These are phyloP conservation scores for Cronartium quercuum DNA, from an alignment of 1,284 basidiomycete genomes.

Conservation along the genomic window DNA sequence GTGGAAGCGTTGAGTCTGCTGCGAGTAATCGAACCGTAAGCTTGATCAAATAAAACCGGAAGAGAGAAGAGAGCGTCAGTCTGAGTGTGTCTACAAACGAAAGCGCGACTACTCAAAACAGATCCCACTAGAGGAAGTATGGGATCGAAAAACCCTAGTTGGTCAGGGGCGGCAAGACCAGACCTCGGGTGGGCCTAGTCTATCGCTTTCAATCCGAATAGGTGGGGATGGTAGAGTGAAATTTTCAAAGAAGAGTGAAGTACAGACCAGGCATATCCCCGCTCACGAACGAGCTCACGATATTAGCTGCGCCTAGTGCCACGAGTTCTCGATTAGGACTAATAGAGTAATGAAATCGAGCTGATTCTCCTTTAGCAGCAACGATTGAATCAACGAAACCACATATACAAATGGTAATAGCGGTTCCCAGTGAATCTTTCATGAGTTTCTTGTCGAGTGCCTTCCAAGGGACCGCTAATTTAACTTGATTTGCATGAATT, in stretches of 20 bases:
- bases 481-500: conserved; percentile 20
- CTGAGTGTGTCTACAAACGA: too few species aligned
- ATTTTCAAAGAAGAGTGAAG: background rate
- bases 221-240: too few species aligned
- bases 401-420: conserved; percentile 36
- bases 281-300: conserved; percentile 21
- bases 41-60: background rate
- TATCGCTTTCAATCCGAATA: too few species aligned
- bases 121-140: too few species aligned
- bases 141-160: too few species aligned
- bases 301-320: conserved; percentile 55
- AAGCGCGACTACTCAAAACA: too few species aligned
- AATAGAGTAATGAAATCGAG: conserved; percentile 75
- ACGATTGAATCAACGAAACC: conserved; percentile 65
- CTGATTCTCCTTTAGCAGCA: conserved; percentile 76
- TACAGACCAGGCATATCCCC: conserved; percentile 22
- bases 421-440: conserved; percentile 29
- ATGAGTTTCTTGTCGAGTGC: conserved; percentile 15
- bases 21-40: conserved; percentile 51
- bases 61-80: background rate
- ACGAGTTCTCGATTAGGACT: conserved; percentile 86
- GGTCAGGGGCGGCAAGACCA: too few species aligned
- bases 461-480: conserved; percentile 29
- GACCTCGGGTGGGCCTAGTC: too few species aligned
- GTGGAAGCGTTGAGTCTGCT: conserved; percentile 78